phyloP scores from a whole-genome alignment of 1,139 yeast genomes.

The Pichia norvegensis region DNA sequence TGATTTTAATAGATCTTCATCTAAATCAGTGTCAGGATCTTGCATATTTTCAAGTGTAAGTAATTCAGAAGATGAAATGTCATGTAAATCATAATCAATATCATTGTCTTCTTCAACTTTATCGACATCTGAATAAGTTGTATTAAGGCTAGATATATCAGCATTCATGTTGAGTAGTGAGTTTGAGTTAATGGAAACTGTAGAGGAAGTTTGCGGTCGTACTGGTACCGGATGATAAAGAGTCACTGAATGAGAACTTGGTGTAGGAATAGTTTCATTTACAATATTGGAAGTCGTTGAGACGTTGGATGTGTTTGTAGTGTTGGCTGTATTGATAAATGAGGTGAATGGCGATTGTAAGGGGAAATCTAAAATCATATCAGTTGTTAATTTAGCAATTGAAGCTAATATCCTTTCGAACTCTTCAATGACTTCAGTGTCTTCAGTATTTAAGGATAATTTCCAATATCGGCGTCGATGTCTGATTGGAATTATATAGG shows the following conservation, averaged over 20 bases:
- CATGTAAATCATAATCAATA: background rate
- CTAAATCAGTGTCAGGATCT: conserved; percentile 3
- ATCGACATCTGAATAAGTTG: background rate
- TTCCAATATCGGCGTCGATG: conserved; percentile 73
- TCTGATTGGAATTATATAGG: conserved; percentile 56
- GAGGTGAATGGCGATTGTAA: conserved; percentile 12
- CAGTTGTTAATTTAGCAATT: conserved; percentile 9
- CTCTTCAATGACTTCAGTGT: conserved; percentile 1
- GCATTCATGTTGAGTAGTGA: conserved; percentile 3
- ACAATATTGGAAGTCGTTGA: no score
- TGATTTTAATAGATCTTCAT: background rate
- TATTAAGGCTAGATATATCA: background rate
- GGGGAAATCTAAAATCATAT: conserved; percentile 6
- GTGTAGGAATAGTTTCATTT: background rate
- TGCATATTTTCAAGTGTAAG: background rate
- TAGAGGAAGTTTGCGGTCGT: conserved; percentile 11
- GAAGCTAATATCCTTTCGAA: conserved; percentile 8
- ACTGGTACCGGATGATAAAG: conserved; percentile 14
- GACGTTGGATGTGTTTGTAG: background rate
- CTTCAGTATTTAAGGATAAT: conserved; percentile 37
- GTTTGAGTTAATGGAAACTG: conserved; percentile 7
- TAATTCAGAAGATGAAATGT: background rate
- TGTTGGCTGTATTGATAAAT: background rate
- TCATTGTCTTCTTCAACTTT: background rate
- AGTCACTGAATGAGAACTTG: background rate